A percentile compares a stretch with the other conserved stretches of the same genome.
These are phyloP conservation scores for Coix lacrymajobi DNA, from an alignment of 176 grass and related monocot species.

Conservation along the genomic window DNA sequence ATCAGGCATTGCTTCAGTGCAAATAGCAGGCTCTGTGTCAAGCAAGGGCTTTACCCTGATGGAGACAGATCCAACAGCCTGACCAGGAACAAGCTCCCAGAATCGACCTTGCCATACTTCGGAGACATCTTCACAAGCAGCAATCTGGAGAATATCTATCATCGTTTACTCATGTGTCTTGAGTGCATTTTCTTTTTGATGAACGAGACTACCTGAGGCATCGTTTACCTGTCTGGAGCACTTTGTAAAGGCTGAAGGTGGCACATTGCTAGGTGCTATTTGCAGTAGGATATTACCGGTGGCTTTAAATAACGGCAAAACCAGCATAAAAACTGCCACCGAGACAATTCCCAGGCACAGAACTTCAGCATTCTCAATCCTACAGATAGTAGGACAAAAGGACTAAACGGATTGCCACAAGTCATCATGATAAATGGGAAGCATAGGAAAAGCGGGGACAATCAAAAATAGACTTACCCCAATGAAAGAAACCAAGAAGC, in stretches of 20 bases:
- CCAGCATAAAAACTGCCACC: slow-evolving; percentile 87
- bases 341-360: slow-evolving; percentile 92
- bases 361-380: slow-evolving; percentile 96
- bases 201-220: background rate
- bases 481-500: slow-evolving; percentile 96
- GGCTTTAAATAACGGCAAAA: slow-evolving; percentile 88
- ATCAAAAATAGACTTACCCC: slow-evolving; percentile 47
- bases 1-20: background rate
- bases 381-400: slow-evolving; percentile 17
- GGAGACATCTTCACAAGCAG: slow-evolving; percentile 63
- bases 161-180: background rate
- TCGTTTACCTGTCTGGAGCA: slow-evolving; percentile 72
- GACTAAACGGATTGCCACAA: background rate
- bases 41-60: slow-evolving; percentile 40
- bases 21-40: background rate
- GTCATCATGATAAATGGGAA: background rate
- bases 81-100: slow-evolving; percentile 89
- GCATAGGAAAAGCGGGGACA: background rate
- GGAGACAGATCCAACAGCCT: slow-evolving; percentile 68
- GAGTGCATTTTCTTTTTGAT: background rate
- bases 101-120: slow-evolving; percentile 68
- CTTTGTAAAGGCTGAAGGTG: slow-evolving; percentile 81
- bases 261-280: slow-evolving; percentile 78
- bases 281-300: slow-evolving; percentile 77
- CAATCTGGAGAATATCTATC: slow-evolving; percentile 47